Percentiles rank a stretch among this genome's conserved stretches.
Conservation (phyloP, 2,329 filamentous ascomycete genomes). For the Colletotrichum eremochloae region DNA sequence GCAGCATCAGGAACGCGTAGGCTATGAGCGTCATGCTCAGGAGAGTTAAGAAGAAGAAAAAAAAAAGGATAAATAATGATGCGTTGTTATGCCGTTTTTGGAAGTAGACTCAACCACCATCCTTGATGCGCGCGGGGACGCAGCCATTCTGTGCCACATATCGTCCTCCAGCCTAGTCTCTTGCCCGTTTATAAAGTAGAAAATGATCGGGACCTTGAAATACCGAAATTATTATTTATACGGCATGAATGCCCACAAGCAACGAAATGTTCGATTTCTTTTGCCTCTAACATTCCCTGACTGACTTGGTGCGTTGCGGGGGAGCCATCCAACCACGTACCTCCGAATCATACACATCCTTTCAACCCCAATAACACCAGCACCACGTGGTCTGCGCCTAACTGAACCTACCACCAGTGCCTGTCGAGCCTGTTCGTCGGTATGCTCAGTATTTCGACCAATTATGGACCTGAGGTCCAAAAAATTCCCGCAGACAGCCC, state of each 20-base stretch:
- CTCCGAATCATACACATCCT: no score
- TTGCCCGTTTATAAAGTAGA: not conserved
- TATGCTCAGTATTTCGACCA: not conserved
- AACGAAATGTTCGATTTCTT: no score
- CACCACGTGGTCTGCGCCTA: not conserved
- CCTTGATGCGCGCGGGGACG: no score
- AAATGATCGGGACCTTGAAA: not conserved
- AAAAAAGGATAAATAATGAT: no score
- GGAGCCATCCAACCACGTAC: no score
- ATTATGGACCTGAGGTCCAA: constrained; percentile 32
- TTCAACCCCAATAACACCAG: not conserved
- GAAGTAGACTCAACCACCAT: constrained; percentile 1
- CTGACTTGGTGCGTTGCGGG: no score
- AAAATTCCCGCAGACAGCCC: constrained; percentile 15
- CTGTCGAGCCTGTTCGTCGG: not conserved
- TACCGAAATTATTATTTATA: no score
- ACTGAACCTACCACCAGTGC: not conserved
- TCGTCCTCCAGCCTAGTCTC: not conserved
- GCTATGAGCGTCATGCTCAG: no score
- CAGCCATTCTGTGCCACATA: not conserved
- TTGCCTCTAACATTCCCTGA: no score
- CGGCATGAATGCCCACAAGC: no score
- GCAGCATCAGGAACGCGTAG: no score
- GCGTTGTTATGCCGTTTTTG: constrained; percentile 12
- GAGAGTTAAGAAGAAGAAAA: no score